Evolutionary conservation across 148 eudicot species (phyloP), one percentile per base, ranked within the genome.

Genomic region (Rhododendron mucronatum): DNA sequence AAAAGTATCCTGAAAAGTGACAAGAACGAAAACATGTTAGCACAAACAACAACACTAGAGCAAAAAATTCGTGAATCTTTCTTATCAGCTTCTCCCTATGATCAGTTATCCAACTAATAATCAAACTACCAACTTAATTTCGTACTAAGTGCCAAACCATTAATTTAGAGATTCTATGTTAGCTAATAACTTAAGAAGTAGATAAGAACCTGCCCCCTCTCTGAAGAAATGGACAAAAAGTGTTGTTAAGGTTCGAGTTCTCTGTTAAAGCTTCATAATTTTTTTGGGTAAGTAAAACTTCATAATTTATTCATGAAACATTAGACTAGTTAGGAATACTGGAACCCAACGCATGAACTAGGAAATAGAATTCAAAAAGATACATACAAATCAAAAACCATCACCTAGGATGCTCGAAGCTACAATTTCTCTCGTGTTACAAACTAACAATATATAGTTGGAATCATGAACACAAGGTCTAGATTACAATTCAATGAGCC

Each of bases 1-100:
- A 26, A 55, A 79, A 77, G 18, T 80, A n/a, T 79, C 90, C 91
- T 89, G 82, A 83, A 75, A 85, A 41, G 65, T 35, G 39, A 30
- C 1, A 30, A 51, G 41, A 35, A 67, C 65, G 23, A 80, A 48
- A 30, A 57, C 1, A 16, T 14, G 23, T 53, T 30, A 81, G 59
- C 30, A 8, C 45, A 20, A 51, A 75, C 28, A 47, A 21, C 23
- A 57, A 77, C 11, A 65, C 73, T 7, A 8, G 47, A 78, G 30
- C 4, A 9, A 2, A 1, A 79, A 78, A 78, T 51, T 30, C 10
- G 6, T 4, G 0, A 30, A 20, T 33, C 16, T 50, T 51, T 53
- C 82, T 80, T 0, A 80, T 80, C 55, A 81, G 83, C 41, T 10
- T 78, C 55, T 50, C 55, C 55, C 9, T 15, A 50, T 50, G 55